Evolutionary conservation across 306 rosid genomes (phyloP), one percentile per base, ranked within the genome.

Genomic region (Quercus variabilis): DNA sequence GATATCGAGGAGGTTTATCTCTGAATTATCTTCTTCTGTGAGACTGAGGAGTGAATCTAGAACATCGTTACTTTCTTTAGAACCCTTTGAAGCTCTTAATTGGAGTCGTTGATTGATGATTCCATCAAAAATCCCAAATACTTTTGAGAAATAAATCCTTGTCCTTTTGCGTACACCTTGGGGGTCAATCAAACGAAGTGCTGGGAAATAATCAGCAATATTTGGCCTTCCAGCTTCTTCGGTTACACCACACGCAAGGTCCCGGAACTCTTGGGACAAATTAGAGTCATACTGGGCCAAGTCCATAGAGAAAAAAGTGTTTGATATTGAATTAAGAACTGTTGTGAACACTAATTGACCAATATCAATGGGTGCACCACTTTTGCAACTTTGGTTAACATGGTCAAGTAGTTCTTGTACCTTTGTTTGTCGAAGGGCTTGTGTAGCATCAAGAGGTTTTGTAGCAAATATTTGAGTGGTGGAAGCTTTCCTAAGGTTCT

Each of bases 301-400:
- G 51, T 89, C 87, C 5, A 57, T 38, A 0, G 92, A 86, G 60
- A 84, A 86, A 6, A 86, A 64, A 1, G 88, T 86, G 74, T 84
- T 86, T 1, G 87, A 86, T 30, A 86, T 19, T 49, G 78, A 15
- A 46, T 84, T 86, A 11, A 89, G 58, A 6, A 72, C 4, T 0
- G 88, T 84, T 13, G 73, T 71, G 71, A 86, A 84, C 4, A 30
- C 31, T 30, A 30, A 4, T 30, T 3, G 31, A 3, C 31, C 31
- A 30, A 30, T 0, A 30, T 89, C 87, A 11, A 89, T 60, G 5
- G 83, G 49, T 58, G 75, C 83, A 3, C 83, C 83, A 1, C 26
- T 69, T 15, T 14, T n/a, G 51, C 87, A 75, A 2, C 70, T 20
- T 62, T 30, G 18, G 0, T 17, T n/a, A 6, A 76, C 28, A 18